Base-by-base conservation (phyloP, 2,329 filamentous ascomycete species). In the Neopestalotiopsis sp. region DNA sequence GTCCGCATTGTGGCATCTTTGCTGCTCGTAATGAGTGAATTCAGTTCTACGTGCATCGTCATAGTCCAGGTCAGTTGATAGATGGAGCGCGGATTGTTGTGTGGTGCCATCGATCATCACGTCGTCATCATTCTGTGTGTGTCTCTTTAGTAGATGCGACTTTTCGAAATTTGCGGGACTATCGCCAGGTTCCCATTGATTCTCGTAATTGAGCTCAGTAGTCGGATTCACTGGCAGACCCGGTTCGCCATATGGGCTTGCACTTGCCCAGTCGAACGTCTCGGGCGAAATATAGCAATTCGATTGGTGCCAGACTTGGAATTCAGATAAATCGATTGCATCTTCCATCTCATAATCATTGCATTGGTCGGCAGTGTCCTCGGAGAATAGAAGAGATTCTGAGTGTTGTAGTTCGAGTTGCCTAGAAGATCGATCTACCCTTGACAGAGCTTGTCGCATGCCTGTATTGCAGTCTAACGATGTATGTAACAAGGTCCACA, bases 381-480 rank as follows among this genome's bases (percentile, higher is more conserved):
- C 45, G 5, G 38, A 14, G 24, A 32, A 67, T 20, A 67, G 59
- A 7, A 61, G 66, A 13, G 45, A 38, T 10, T 67, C 58, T 6
- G 42, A 32, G 9, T 67, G 32, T 67, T 63, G 34, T 12, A 62
- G n/a, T 56, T 62, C 32, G 7, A 52, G 20, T 38, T 42, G 28
- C 32, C 40, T 34, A n/a, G 52, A 49, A 5, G 49, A n/a, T 9
- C 14, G 52, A 49, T 58, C 32, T 14, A 67, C n/a, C 20, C 30
- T 59, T 38, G 24, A 56, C 32, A n/a, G 32, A 24, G 59, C 65
- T 40, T 42, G 3, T 20, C 67, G 24, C 42, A 57, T 67, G 12
- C 66, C 66, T 13, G 14, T 59, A 20, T 30, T 65, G 38, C 12
- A 17, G 34, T 49, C 38, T 10, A 69, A 38, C 10, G 28, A 67